phyloP scores from a whole-genome alignment of 164 flowering plant species.

The Berberis thunbergii region DNA sequence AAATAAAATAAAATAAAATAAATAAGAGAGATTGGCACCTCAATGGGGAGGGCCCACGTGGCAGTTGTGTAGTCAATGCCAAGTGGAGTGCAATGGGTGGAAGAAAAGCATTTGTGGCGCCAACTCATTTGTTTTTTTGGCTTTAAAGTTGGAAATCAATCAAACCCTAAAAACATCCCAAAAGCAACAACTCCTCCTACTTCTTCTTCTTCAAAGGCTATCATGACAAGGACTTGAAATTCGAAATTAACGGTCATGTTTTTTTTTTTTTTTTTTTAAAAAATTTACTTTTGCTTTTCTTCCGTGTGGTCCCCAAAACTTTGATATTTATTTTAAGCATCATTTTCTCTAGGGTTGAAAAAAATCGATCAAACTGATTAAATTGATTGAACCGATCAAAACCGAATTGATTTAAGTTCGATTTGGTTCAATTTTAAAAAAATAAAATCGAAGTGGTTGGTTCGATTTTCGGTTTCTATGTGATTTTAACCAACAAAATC shows the following conservation, averaged over 20 bases:
- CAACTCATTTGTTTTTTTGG: conserved; percentile 1
- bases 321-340: neutral
- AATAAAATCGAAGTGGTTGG: no score
- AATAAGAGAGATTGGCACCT: no score
- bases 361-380: neutral
- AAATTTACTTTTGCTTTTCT: neutral
- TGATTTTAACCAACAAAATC: no score
- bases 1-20: no score
- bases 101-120: conserved; percentile 18
- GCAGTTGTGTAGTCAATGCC: neutral
- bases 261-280: conserved; percentile 3
- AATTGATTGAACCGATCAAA: no score
- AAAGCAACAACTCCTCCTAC: conserved; percentile 2
- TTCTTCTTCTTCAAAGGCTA: neutral
- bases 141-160: neutral
- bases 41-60: no score
- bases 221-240: conserved; percentile 14
- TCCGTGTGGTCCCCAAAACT: neutral
- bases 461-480: no score
- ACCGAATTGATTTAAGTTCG: no score
- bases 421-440: no score
- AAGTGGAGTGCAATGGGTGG: conserved; percentile 4
- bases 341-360: neutral
- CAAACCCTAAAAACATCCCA: neutral
- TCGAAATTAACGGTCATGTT: conserved; percentile 25